phyloP scores from a whole-genome alignment of 1,139 yeast species.

The Pichia sp. region DNA sequence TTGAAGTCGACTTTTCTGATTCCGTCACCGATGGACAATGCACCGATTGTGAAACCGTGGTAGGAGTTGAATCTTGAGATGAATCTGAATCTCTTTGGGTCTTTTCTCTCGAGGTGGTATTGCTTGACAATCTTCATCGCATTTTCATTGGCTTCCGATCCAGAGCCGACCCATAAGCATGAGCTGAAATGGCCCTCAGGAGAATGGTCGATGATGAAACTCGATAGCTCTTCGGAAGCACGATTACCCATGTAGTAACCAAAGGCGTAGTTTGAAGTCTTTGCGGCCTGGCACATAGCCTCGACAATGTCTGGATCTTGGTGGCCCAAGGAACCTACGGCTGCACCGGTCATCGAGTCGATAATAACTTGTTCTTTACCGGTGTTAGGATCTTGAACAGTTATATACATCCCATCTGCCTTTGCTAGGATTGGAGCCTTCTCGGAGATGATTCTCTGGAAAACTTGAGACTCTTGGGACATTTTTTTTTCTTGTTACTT shows the following conservation, averaged over 20 bases:
- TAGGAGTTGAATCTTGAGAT: constrained; percentile 52
- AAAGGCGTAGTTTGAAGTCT: constrained; percentile 41
- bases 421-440: constrained; percentile 42
- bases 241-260: constrained; percentile 40
- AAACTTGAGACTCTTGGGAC: constrained; percentile 34
- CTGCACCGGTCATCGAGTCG: constrained; percentile 63
- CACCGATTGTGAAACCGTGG: constrained; percentile 57
- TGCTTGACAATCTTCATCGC: constrained; percentile 54
- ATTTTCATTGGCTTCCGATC: constrained; percentile 54
- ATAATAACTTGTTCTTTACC: constrained; percentile 39
- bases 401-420: constrained; percentile 41
- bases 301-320: constrained; percentile 49
- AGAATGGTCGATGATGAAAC: constrained; percentile 43
- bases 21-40: constrained; percentile 45
- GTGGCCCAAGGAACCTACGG: constrained; percentile 57
- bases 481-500: constrained; percentile 6
- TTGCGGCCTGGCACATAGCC: constrained; percentile 48
- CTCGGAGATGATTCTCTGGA: constrained; percentile 41
- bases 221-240: constrained; percentile 46
- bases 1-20: constrained; percentile 41
- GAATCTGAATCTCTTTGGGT: constrained; percentile 45
- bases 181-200: constrained; percentile 43
- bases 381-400: constrained; percentile 46
- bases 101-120: constrained; percentile 49
- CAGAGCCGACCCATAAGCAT: constrained; percentile 49